These are phyloP conservation scores for Leptosphaerulina australis DNA, from an alignment of 2,329 filamentous ascomycete genomes.

Conservation along the genomic window DNA sequence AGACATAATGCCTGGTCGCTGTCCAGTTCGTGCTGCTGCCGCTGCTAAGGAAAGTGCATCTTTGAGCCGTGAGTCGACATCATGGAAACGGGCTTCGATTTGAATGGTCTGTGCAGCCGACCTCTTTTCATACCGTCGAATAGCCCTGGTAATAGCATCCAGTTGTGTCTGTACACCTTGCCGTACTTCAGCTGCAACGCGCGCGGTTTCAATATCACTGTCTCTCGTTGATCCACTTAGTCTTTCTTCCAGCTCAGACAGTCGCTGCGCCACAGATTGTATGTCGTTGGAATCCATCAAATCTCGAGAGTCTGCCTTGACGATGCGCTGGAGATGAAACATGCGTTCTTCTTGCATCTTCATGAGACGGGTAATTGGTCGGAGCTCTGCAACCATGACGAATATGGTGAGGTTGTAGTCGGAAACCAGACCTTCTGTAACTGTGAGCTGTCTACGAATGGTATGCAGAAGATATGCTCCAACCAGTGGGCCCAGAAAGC, in stretches of 20 bases:
- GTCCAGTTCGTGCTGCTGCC: conserved; percentile 59
- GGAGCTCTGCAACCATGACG: conserved; percentile 82
- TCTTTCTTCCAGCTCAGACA: conserved; percentile 72
- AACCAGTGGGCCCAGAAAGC: conserved; percentile 77
- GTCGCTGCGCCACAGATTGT: conserved; percentile 61
- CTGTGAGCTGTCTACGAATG: conserved; percentile 80
- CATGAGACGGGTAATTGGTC: conserved; percentile 80
- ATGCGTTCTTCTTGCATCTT: conserved; percentile 80
- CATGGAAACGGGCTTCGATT: conserved; percentile 74
- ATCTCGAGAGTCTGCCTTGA: conserved; percentile 48
- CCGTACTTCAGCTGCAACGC: conserved; percentile 62
- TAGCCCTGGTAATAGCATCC: conserved; percentile 84
- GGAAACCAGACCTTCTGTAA: conserved; percentile 84
- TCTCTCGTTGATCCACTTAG: conserved; percentile 52
- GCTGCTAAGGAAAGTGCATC: conserved; percentile 83
- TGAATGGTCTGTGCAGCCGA: conserved; percentile 75
- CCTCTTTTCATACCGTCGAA: conserved; percentile 90
- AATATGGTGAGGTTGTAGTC: conserved; percentile 95
- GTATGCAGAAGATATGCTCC: conserved; percentile 85
- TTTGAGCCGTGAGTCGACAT: conserved; percentile 72
- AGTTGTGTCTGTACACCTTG: conserved; percentile 77
- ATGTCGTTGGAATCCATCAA: conserved; percentile 23
- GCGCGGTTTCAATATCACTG: conserved; percentile 47
- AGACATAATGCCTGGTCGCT: conserved; percentile 41
- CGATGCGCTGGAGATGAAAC: conserved; percentile 77